Conservation (phyloP, 805 yeast genomes). For the Komagataella phaffii region DNA sequence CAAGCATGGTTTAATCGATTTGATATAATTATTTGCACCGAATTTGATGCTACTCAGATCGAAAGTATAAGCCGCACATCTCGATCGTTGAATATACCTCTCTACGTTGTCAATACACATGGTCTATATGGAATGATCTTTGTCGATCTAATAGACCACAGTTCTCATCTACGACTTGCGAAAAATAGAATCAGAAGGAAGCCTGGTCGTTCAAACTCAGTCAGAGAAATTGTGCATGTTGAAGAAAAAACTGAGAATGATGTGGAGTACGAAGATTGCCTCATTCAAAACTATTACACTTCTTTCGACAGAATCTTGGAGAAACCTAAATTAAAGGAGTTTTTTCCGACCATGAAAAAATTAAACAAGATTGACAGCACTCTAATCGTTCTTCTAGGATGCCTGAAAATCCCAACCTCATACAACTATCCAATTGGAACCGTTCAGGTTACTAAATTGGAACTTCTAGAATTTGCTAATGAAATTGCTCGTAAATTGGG, state of each 20-base stretch:
- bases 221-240: slow-evolving; percentile 29
- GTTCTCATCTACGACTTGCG: slow-evolving; percentile 37
- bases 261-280: slow-evolving; percentile 20
- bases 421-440: slow-evolving; percentile 7
- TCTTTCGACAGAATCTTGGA: slow-evolving; percentile 21
- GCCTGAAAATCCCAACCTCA: slow-evolving; percentile 26
- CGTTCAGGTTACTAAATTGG: slow-evolving; percentile 10
- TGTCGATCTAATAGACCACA: slow-evolving; percentile 61
- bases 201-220: slow-evolving; percentile 31
- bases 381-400: slow-evolving; percentile 45
- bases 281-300: slow-evolving; percentile 22
- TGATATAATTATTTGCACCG: slow-evolving; percentile 68
- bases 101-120: slow-evolving; percentile 54
- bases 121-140: slow-evolving; percentile 80
- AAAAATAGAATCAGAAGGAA: slow-evolving; percentile 34
- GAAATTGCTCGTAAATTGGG: slow-evolving; percentile 22
- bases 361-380: slow-evolving; percentile 39
- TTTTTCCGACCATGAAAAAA: slow-evolving; percentile 18
- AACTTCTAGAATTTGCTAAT: slow-evolving; percentile 16
- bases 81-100: slow-evolving; percentile 43
- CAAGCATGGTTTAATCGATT: slow-evolving; percentile 35
- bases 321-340: slow-evolving; percentile 15
- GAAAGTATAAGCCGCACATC: slow-evolving; percentile 37
- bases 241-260: slow-evolving; percentile 21
- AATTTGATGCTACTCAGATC: slow-evolving; percentile 30